Base-by-base conservation (phyloP, 1,284 basidiomycete genomes). In the Phellinidium pouzarii region DNA sequence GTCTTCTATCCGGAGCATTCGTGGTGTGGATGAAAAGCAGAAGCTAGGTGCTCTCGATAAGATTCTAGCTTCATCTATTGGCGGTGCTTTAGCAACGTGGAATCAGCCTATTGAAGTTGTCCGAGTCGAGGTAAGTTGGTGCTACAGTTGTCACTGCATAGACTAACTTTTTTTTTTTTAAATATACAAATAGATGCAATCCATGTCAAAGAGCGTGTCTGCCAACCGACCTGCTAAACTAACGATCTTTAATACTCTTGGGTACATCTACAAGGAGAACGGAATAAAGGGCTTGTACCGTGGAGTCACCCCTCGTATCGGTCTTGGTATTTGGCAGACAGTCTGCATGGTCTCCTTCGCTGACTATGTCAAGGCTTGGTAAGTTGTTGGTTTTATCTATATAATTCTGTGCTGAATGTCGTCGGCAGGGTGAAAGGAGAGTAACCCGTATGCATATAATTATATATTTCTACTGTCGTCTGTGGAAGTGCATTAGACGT, bases 121-220 rank as follows among this genome's bases (percentile, higher is more conserved):
- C 59, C 87, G 93, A 54, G 91, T 95, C 36, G 92, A 95, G 76
- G 87, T 87, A 60, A 34, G 69, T 63, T 22, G 20, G 25, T 29
- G 48, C 42, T 48, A 23, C 20, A 29, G 26, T 9, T 17, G 12
- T 4, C 42, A 14, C 20, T n/a, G 49, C 23, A 26, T 34, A n/a
- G n/a, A n/a, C 36, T 59, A 44, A 49, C 20, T 37, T 41, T 25
- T 40, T 36, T 12, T 12, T 11, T 1, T 29, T 19, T 38, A 23
- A n/a, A n/a, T n/a, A n/a, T n/a, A n/a, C n/a, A n/a, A n/a, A n/a
- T 60, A 92, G 89, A 99, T 99, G 96, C 96, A 99, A 82, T 95
- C 92, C 44, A 96, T 98, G 85, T 83, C 91, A 36, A 98, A 98
- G 63, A 66, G 68, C 64, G 75, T 76, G 31, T 80, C 84, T 50